phyloP scores from a whole-genome alignment of 768 basidiomycete species.

The Tulasnella sp. region DNA sequence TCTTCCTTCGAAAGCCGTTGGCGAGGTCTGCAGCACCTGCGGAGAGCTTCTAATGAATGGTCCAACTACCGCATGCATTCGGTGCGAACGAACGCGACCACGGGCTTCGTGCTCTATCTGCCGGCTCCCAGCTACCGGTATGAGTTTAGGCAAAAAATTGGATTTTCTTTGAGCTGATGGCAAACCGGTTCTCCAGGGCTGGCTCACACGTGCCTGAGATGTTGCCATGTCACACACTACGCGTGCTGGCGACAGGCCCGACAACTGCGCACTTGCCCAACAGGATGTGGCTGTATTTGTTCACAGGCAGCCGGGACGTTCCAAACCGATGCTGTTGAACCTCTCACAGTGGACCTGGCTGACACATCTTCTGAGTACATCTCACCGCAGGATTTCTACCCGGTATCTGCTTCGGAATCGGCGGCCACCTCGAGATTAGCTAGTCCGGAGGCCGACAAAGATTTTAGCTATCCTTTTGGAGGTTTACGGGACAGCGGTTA shows the following conservation, averaged over 20 bases:
- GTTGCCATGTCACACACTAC: slow-evolving; percentile 67
- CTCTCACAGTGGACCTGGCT: neutral
- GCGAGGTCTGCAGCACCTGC: slow-evolving; percentile 52
- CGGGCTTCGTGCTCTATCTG: slow-evolving; percentile 70
- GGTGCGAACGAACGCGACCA: slow-evolving; percentile 51
- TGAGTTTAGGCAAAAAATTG: slow-evolving; percentile 32
- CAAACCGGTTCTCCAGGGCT: slow-evolving; percentile 51
- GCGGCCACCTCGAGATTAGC: slow-evolving; percentile 7
- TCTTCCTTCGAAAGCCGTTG: slow-evolving; percentile 39
- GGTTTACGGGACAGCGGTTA: neutral
- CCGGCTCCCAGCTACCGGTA: slow-evolving; percentile 75
- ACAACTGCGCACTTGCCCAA: slow-evolving; percentile 58
- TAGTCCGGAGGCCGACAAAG: slow-evolving; percentile 7
- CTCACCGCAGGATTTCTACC: slow-evolving; percentile 1
- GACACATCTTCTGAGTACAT: slow-evolving; percentile 17
- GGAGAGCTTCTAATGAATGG: slow-evolving; percentile 45
- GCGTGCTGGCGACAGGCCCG: slow-evolving; percentile 60
- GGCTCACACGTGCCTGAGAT: slow-evolving; percentile 62
- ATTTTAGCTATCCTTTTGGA: neutral
- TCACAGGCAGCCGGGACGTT: slow-evolving; percentile 26
- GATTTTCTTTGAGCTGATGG: neutral
- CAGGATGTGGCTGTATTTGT: slow-evolving; percentile 72
- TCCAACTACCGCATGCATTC: slow-evolving; percentile 46
- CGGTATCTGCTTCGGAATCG: slow-evolving; percentile 6
- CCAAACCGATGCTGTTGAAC: neutral